Evolutionary conservation across 2,329 filamentous ascomycete species (phyloP), one percentile per base, ranked within the genome.

Genomic region (Aspergillus sp.): DNA sequence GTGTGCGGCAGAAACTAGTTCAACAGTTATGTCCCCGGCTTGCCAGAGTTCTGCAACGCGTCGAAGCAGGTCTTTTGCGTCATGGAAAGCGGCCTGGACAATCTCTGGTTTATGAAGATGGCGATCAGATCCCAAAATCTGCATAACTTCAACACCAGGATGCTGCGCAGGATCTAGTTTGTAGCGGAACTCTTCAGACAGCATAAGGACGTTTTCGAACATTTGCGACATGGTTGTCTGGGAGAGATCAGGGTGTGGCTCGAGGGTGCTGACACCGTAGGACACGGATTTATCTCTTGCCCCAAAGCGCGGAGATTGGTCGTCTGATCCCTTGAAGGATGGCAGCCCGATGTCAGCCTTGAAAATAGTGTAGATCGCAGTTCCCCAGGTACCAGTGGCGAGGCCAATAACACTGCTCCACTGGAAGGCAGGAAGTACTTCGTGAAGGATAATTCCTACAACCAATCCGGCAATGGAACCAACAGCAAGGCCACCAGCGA

Each of bases 401-500:
- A 85, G 74, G 4, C 79, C 78, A 59, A 84, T 79, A n/a, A 83
- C 79, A 15, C 55, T 78, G 75, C 54, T 76, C 73, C 79, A 85
- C 2, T 68, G 59, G 58, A 80, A 84, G 0, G 69, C 23, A 1
- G 78, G 77, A 4, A 74, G 55, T 9, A 72, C 65, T 17, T 71
- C 61, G 17, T 76, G 78, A 7, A 85, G 69, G 1, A 79, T 68
- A 23, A 80, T 74, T 2, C 82, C 83, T 12, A 82, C 56, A 9
- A 77, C 57, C 5, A 80, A 75, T 6, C 80, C 81, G 12, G 76
- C 64, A 5, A 81, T 65, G 73, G 21, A 80, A 76, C 66, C 79
- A 77, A 47, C 81, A 69, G 5, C 59, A 1, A 64, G 50, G 21
- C 62, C 61, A 2, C 41, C 21, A 1, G 59, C 62, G 2, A 79